Base-by-base conservation (phyloP, 352 stramenopile genomes). In the Blastocystis sp. region DNA sequence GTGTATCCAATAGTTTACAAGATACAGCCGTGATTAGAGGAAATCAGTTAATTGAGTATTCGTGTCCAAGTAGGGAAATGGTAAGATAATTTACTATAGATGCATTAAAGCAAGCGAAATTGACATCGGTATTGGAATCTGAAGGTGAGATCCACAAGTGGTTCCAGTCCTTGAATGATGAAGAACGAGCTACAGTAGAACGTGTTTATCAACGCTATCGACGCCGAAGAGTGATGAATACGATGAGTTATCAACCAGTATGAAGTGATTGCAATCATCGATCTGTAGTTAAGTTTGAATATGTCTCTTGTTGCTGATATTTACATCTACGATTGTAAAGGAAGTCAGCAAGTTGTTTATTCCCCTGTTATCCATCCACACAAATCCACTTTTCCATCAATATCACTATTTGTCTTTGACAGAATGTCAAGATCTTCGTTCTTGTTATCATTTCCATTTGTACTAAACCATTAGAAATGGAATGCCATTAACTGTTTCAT, bases 321-420 rank as follows among this genome's bases (percentile, higher is more conserved):
- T 32, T 80, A 80, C 51, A 32, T 80, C 21, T 80, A 63, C 21
- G 69, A 80, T 11, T 80, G 69, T 39, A 59, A 63, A 29, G 69
- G 49, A 16, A 19, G 59, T 6, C 35, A 58, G 3, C 43, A 63
- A 32, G 9, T 61, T 16, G 37, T 80, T 7, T 7, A 27, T 14
- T 49, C 52, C 12, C 69, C 69, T 32, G 2, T 37, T 0, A 16
- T 43, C 3, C 35, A 49, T 27, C 3, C 2, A 9, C 3, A 46
- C 9, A 9, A 46, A 46, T 46, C 39, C 39, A 46, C 2, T 9
- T 46, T 46, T 2, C 7, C 14, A 5, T 58, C n/a, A 11, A 39
- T 80, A 4, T 21, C 43, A 16, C 24, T 63, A 24, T 24, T 80
- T 19, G 21, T 59, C 19, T 80, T 80, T 52, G 51, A 63, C 21